Evolutionary conservation across 2,329 filamentous ascomycete species (phyloP).

Genomic region (Colletotrichum scovillei): DNA sequence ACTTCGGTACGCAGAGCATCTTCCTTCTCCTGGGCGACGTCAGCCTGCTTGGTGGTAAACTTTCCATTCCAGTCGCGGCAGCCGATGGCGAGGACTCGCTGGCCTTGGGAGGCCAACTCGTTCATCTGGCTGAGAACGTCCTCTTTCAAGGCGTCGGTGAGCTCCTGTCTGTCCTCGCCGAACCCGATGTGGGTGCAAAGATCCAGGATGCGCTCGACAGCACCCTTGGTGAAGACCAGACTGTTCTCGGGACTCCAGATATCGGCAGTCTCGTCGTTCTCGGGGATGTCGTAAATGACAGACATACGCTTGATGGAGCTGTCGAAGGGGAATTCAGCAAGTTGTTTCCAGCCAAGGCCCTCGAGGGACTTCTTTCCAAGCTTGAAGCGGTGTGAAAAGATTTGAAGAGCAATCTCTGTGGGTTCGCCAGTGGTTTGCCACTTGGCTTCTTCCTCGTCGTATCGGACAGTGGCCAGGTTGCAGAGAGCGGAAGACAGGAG

Average conservation of each 20-base stretch:
- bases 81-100: slow-evolving; percentile 78
- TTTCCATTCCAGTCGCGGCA: slow-evolving; percentile 69
- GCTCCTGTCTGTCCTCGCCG: slow-evolving; percentile 53
- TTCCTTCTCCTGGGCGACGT: slow-evolving; percentile 44
- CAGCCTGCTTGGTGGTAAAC: slow-evolving; percentile 52
- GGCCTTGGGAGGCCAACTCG: slow-evolving; percentile 72
- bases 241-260: slow-evolving; percentile 57
- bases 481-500: slow-evolving; percentile 70
- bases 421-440: slow-evolving; percentile 79
- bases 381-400: slow-evolving; percentile 77
- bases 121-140: slow-evolving; percentile 66
- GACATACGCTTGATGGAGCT: slow-evolving; percentile 84
- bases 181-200: slow-evolving; percentile 62
- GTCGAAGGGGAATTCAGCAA: slow-evolving; percentile 83
- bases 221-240: slow-evolving; percentile 71
- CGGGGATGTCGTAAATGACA: slow-evolving; percentile 72
- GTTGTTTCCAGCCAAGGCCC: slow-evolving; percentile 67
- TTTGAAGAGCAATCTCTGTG: slow-evolving; percentile 70
- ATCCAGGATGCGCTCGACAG: slow-evolving; percentile 70
- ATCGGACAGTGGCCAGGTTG: slow-evolving; percentile 71
- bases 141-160: slow-evolving; percentile 64
- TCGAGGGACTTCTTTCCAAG: slow-evolving; percentile 66
- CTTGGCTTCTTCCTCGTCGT: slow-evolving; percentile 62
- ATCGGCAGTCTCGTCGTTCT: slow-evolving; percentile 47
- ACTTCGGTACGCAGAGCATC: slow-evolving; percentile 66